Base-by-base conservation (phyloP, 2,329 filamentous ascomycete genomes). In the Phyllosticta ampelicida region DNA sequence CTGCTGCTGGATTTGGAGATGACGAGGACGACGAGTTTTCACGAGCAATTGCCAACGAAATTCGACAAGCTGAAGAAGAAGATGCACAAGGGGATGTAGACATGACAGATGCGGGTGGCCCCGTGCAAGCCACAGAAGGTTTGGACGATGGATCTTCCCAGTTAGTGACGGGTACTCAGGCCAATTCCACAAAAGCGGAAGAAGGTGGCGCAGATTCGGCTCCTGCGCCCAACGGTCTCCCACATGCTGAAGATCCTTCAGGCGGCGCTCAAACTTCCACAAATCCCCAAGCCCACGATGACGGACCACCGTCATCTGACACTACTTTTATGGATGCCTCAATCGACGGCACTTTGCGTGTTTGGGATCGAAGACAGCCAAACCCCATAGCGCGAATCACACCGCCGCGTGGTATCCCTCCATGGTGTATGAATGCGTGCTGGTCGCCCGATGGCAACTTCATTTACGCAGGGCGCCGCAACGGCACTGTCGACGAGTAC, bases 341-440 rank as follows among this genome's bases (percentile, higher is more conserved):
- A 2, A 89, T 92, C 9, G 87, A 97, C 73, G 91, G 92, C 56
- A 86, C 85, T 0, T 78, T 99, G 51, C 86, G 90, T n/a, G 84
- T 99, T 63, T 99, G 94, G 92, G 95, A 99, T 67, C 79, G 86
- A 2, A 84, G 94, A 19, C 82, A 87, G 62, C 81, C 82, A 1
- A 81, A 86, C 36, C 87, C 92, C 0, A 79, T 96, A 1, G 90
- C 94, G 2, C 84, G 86, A 26, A 92, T 97, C 59, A 78, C 80
- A 1, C 89, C 87, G 18, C 79, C 85, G 10, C 82, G 84, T 10
- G 84, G 85, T 18, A 88, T 90, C 0, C 92, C 94, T 1, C 94
- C 92, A 0, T 99, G 92, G 92, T 97, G 92, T 72, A 96, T 96
- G 85, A 91, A 89, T 63, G 90, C 90, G 0, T 96, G 90, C 75